Conservation (phyloP, 1,139 yeast species). For the Eremothecium coryli region DNA sequence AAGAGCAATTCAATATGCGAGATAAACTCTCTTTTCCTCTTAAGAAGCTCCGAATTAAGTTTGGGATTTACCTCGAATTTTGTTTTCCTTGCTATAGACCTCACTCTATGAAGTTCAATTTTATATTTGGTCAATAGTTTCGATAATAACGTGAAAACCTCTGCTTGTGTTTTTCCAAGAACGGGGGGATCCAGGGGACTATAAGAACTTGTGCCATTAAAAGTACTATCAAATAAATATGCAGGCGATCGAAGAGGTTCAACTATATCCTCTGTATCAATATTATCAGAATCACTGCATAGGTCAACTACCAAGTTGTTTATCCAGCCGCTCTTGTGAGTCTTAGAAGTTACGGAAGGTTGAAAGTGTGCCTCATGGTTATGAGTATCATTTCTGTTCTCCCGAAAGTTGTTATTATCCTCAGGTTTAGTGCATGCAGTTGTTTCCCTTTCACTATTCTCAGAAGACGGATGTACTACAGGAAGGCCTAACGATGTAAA, state of each 20-base stretch:
- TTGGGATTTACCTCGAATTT: neutral
- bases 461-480: neutral
- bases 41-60: neutral
- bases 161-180: neutral
- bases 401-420: neutral
- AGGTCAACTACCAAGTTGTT: conserved; percentile 6
- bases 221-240: neutral
- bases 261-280: neutral
- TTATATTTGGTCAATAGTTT: neutral
- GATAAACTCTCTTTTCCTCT: neutral
- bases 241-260: neutral
- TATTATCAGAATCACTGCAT: conserved; percentile 7
- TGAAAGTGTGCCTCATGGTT: neutral
- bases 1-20: neutral
- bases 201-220: neutral
- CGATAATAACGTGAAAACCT: neutral
- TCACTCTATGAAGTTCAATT: neutral
- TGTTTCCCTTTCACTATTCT: neutral
- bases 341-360: neutral
- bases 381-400: neutral
- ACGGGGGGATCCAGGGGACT: neutral
- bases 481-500: conserved; percentile 10
- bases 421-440: neutral
- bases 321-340: conserved; percentile 6
- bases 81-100: neutral